Evolutionary conservation across 2,329 filamentous ascomycete species (phyloP).

Genomic region (Pestalotiopsis sp.): DNA sequence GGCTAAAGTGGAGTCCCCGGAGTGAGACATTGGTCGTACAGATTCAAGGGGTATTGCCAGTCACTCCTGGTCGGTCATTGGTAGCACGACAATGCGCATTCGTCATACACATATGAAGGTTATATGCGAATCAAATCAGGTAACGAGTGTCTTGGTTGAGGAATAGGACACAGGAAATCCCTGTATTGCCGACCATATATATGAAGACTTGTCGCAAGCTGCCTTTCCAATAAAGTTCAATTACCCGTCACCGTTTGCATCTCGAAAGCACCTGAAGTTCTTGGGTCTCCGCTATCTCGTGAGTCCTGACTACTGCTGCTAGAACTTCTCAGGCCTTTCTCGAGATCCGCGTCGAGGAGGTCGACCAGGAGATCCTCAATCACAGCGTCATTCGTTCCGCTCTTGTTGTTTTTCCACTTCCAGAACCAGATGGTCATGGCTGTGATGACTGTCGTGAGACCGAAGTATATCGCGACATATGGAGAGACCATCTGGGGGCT

Average conservation of each 20-base stretch:
- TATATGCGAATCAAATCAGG: neutral
- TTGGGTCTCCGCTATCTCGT: too few relatives aligned
- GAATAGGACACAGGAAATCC: too few relatives aligned
- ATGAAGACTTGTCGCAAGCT: too few relatives aligned
- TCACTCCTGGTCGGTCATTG: neutral
- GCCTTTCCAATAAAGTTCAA: too few relatives aligned
- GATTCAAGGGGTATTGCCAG: neutral
- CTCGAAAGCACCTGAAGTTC: too few relatives aligned
- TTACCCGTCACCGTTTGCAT: too few relatives aligned
- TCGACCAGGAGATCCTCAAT: too few relatives aligned
- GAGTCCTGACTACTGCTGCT: too few relatives aligned
- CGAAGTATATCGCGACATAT: slow-evolving; percentile 21
- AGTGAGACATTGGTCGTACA: neutral
- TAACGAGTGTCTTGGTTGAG: neutral
- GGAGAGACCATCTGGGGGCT: slow-evolving; percentile 21
- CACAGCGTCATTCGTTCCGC: too few relatives aligned
- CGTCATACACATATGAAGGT: neutral
- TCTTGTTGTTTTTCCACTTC: neutral
- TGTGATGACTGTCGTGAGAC: slow-evolving; percentile 17
- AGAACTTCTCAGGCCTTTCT: too few relatives aligned
- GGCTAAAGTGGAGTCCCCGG: neutral
- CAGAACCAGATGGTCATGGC: neutral
- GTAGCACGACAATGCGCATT: neutral
- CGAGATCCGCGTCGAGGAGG: too few relatives aligned
- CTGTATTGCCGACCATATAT: too few relatives aligned